Percentiles rank a stretch among this genome's conserved stretches.
These are phyloP conservation scores for Ascocoryne sarcoides DNA, from an alignment of 2,329 filamentous ascomycete species.

Conservation along the genomic window DNA sequence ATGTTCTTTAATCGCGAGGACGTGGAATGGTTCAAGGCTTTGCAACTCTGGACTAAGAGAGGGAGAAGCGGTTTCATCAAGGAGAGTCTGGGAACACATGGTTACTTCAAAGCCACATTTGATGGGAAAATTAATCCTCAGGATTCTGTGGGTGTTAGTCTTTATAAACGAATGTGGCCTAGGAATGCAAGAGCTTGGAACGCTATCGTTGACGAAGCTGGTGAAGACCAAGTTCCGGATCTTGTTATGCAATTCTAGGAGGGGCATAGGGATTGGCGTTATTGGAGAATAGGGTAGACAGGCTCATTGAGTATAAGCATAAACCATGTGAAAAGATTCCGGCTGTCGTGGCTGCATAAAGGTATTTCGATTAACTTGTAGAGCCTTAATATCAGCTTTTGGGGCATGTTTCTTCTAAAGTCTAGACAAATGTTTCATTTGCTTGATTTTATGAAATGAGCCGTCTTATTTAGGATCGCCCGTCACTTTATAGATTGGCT, in stretches of 20 bases:
- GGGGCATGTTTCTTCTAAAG: too few species aligned
- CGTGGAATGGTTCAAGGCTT: conserved; percentile 93
- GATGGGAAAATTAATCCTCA: conserved; percentile 93
- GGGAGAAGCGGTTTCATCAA: conserved; percentile 88
- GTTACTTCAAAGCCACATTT: conserved; percentile 99
- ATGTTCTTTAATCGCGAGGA: conserved; percentile 99
- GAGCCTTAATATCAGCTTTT: too few species aligned
- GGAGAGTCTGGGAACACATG: conserved; percentile 89
- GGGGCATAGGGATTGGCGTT: neutral
- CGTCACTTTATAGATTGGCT: too few species aligned
- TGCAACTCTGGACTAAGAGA: conserved; percentile 88
- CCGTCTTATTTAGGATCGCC: too few species aligned
- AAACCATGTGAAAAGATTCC: too few species aligned
- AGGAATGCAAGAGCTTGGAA: conserved; percentile 45
- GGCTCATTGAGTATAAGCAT: too few species aligned
- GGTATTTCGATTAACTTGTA: too few species aligned
- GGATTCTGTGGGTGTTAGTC: conserved; percentile 82
- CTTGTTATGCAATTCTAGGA: conserved; percentile 10
- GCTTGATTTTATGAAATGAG: too few species aligned
- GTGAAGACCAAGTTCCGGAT: conserved; percentile 7
- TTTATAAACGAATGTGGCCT: conserved; percentile 82
- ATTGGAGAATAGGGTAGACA: too few species aligned
- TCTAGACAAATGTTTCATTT: too few species aligned
- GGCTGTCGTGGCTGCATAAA: too few species aligned
- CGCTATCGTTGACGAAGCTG: conserved; percentile 10